Evolutionary conservation across 2,329 filamentous ascomycete species (phyloP), one percentile per base, ranked within the genome.

Genomic region (Fusarium abutilonis): DNA sequence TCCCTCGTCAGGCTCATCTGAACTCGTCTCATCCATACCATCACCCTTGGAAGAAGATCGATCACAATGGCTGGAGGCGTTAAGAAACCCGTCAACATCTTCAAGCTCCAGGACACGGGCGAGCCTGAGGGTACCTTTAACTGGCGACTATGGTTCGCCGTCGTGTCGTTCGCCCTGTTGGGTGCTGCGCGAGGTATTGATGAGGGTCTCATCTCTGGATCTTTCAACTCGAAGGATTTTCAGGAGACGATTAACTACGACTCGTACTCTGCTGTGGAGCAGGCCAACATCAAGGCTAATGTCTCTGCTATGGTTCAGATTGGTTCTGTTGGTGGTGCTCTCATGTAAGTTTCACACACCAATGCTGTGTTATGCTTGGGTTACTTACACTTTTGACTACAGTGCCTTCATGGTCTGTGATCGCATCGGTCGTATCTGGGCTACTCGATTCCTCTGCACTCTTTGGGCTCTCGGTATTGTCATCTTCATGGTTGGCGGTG

Each of bases 241-340:
- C 82, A 88, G 65, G 64, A 73, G 1, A 80, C 80, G 31, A 89
- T 91, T 71, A 69, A 85, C 64, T 85, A 87, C 60, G 75, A 79
- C 6, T 77, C 79, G 2, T 86, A 87, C 68, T 78, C 75, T 41
- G 67, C 75, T 0, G 77, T 81, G 4, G 80, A 85, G 42, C 79
- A 83, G 70, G 87, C 89, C 59, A 87, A 90, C 73, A 87, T 89
- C 77, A 87, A 90, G 75, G 87, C 84, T 66, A 93, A 93, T 74
- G 89, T 93, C 52, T 89, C 89, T 2, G 85, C 89, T 43, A 93
- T 93, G 90, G 90, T 93, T 0, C 90, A 93, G 75, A 86, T 93
- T 68, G 90, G 90, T 21, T 90, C 86, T 21, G 89, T 93, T 28
- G 86, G 80, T 4, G 90, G 90, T 39, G 88, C 89, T 28, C 79